phyloP scores from a whole-genome alignment of 371 early-diverging fungal genomes.

The Rhizopus microsporus region DNA sequence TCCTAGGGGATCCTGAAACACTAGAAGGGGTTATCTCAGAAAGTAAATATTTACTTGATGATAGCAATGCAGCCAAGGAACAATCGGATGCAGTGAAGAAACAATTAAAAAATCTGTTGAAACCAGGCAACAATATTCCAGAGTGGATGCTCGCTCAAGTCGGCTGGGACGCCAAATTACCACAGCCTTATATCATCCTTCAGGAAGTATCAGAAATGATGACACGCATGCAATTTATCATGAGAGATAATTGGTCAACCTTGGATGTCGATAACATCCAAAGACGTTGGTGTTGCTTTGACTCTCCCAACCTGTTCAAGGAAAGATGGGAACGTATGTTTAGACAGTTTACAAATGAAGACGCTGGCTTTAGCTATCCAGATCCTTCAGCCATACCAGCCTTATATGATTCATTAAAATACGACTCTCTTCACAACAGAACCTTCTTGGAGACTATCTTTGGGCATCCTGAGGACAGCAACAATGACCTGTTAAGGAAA shows the following conservation, averaged over 20 bases:
- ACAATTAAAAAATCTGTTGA: constrained; percentile 60
- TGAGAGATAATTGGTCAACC: constrained; percentile 76
- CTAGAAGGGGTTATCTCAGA: constrained; percentile 65
- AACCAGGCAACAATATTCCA: constrained; percentile 55
- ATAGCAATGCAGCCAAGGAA: constrained; percentile 93
- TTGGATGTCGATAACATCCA: constrained; percentile 64
- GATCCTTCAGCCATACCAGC: constrained; percentile 93
- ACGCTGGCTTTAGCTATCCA: constrained; percentile 23
- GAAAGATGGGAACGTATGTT: constrained; percentile 98
- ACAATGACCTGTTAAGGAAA: not conserved
- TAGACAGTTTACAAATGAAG: constrained; percentile 68
- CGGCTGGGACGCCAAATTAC: constrained; percentile 59
- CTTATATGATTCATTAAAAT: constrained; percentile 93
- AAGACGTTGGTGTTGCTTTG: constrained; percentile 80
- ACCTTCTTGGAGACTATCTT: constrained; percentile 77
- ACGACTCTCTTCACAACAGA: constrained; percentile 93
- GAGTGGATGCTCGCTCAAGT: constrained; percentile 37
- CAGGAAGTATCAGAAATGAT: constrained; percentile 73
- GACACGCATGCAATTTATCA: constrained; percentile 65
- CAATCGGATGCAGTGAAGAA: constrained; percentile 86
- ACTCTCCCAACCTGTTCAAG: constrained; percentile 72
- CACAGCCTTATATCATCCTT: constrained; percentile 67
- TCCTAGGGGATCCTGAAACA: constrained; percentile 64
- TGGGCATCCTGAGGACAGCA: constrained; percentile 24
- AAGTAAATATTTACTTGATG: constrained; percentile 92